phyloP scores from a whole-genome alignment of 768 basidiomycete genomes.

The Suillus bovinus region DNA sequence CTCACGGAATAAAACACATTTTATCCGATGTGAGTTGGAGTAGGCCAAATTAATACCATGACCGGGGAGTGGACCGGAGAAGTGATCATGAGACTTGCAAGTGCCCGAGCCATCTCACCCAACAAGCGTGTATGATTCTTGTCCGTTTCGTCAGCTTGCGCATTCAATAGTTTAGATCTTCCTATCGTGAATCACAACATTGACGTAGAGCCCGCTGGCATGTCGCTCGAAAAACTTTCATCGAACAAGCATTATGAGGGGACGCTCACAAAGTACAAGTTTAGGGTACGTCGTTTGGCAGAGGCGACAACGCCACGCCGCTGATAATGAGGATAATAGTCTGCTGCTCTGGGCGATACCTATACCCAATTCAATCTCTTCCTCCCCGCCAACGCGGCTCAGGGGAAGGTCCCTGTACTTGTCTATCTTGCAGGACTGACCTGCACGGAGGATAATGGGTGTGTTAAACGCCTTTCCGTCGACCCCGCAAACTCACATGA shows the following conservation, averaged over 20 bases:
- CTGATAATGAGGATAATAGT: slow-evolving; percentile 42
- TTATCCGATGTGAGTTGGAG: not conserved
- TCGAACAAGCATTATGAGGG: slow-evolving; percentile 82
- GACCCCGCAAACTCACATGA: not conserved
- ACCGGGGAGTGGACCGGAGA: slow-evolving; percentile 3
- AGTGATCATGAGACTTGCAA: slow-evolving; percentile 1
- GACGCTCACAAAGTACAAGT: slow-evolving; percentile 82
- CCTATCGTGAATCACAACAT: slow-evolving; percentile 5
- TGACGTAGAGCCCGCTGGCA: slow-evolving; percentile 15
- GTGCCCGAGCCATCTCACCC: not conserved
- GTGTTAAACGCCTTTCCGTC: slow-evolving; percentile 10
- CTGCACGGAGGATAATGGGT: slow-evolving; percentile 95
- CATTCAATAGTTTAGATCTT: slow-evolving; percentile 1
- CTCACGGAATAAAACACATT: slow-evolving; percentile 1
- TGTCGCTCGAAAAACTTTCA: slow-evolving; percentile 64
- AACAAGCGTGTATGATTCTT: slow-evolving; percentile 4
- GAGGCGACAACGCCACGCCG: not conserved
- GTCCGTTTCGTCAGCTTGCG: not conserved
- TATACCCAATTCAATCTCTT: slow-evolving; percentile 87
- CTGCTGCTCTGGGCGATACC: slow-evolving; percentile 65
- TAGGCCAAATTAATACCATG: slow-evolving; percentile 2
- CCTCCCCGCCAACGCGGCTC: slow-evolving; percentile 61
- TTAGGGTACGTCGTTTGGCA: slow-evolving; percentile 51
- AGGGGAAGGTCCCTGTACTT: slow-evolving; percentile 67
- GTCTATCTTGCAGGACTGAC: slow-evolving; percentile 88